Base-by-base conservation (phyloP, 139 green algal genomes). In the Chlamydomonas incerta region DNA sequence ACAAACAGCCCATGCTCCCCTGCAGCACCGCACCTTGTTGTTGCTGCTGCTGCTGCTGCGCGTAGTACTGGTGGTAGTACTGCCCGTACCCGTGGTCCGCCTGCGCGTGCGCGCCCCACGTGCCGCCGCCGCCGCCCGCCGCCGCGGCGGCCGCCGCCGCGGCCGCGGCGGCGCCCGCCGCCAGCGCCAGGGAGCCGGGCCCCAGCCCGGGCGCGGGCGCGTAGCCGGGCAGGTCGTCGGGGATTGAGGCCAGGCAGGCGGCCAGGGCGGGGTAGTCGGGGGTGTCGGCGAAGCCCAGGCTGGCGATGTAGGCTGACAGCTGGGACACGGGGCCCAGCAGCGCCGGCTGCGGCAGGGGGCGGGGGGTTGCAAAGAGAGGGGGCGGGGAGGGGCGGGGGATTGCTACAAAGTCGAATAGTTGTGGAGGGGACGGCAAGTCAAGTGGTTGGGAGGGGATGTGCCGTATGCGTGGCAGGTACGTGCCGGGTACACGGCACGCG, bases 191-290 rank as follows among this genome's bases (percentile, higher is more conserved):
- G 24, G 34, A 58, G 6, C 74, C 74, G 2, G 74, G 74, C 24
- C 57, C 74, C 24, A 21, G 57, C 24, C 74, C 74, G 31, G 74
- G 23, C 68, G 31, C 18, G 55, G 55, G 55, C 55, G 55, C 55
- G 55, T 26, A 63, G 10, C 76, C 63, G 24, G 55, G 33, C 62
- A 82, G 63, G 6, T 74, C 63, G 65, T 85, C 82, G 29, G 82
- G 76, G 76, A 92, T 76, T n/a, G 77, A 46, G 23, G 50, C 70
- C 79, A 92, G 74, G n/a, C 23, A 81, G 24, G 29, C 28, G 76
- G 63, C 55, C 55, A 89, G 34, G 58, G 28, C 24, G 35, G 28
- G 70, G 70, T 90, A 90, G 50, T 90, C 80, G 24, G 86, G 86
- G 23, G 50, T 28, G 47, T 90, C 86, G 23, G 15, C 33, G 57